Evolutionary conservation across 768 basidiomycete species (phyloP).

Genomic region (Boletus barrowsii): DNA sequence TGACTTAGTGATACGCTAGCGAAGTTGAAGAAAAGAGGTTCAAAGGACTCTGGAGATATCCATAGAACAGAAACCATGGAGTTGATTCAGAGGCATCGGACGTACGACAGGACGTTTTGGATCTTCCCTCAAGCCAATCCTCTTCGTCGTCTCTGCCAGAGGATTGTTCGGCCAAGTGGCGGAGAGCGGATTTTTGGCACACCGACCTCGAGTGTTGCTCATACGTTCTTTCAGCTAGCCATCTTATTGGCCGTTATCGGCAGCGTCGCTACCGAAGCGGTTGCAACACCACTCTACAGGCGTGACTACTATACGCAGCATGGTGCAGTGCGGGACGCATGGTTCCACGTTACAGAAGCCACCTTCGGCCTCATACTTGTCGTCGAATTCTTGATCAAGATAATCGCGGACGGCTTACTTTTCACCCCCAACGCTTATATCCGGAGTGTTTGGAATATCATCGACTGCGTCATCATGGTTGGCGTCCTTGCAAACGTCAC

Average conservation of each 20-base stretch:
- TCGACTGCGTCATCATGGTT: constrained; percentile 83
- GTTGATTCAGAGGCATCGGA: constrained; percentile 84
- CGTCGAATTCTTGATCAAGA: constrained; percentile 83
- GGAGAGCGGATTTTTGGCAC: constrained; percentile 88
- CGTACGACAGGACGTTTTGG: constrained; percentile 90
- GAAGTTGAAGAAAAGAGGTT: constrained; percentile 49
- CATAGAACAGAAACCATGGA: constrained; percentile 73
- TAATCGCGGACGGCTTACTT: constrained; percentile 87
- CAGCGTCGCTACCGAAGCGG: constrained; percentile 75
- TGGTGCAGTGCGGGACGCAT: constrained; percentile 63
- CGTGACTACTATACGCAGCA: constrained; percentile 60
- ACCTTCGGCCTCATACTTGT: constrained; percentile 69
- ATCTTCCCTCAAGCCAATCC: constrained; percentile 77
- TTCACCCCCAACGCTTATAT: constrained; percentile 92
- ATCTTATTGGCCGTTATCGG: constrained; percentile 75
- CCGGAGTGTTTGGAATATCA: constrained; percentile 85
- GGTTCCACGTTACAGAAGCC: constrained; percentile 85
- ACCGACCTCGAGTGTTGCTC: constrained; percentile 58
- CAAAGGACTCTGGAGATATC: constrained; percentile 59
- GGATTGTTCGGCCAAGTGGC: constrained; percentile 74
- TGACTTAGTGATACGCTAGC: constrained; percentile 62
- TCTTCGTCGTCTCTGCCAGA: constrained; percentile 75
- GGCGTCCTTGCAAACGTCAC: constrained; percentile 74
- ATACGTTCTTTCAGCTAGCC: constrained; percentile 70
- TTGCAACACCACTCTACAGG: constrained; percentile 84